Conservation (phyloP, 2,329 filamentous ascomycete genomes). For the Exophiala bonariae region DNA sequence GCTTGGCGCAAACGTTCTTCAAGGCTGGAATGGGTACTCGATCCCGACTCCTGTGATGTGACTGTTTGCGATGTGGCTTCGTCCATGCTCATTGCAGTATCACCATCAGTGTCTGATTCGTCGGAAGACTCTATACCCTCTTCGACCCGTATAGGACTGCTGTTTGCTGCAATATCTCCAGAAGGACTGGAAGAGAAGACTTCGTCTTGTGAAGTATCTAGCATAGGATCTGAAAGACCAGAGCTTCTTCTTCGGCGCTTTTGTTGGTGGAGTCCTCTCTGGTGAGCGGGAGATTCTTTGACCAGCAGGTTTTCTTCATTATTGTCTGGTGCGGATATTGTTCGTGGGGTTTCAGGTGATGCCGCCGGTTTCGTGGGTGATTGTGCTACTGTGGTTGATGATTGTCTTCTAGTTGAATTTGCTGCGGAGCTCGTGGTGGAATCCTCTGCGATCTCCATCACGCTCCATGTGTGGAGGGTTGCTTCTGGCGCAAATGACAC, state of each 20-base stretch:
- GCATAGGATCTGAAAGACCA: constrained; percentile 48
- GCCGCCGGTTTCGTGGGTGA: constrained; percentile 15
- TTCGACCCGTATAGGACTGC: constrained; percentile 45
- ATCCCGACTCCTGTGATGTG: constrained; percentile 59
- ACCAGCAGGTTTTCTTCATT: constrained; percentile 59
- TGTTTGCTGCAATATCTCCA: constrained; percentile 37
- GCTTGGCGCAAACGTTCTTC: constrained; percentile 78
- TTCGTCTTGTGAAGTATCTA: constrained; percentile 49
- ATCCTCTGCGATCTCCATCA: constrained; percentile 84
- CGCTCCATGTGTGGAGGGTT: constrained; percentile 95
- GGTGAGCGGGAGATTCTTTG: constrained; percentile 62
- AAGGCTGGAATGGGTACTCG: constrained; percentile 67
- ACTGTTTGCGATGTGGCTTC: constrained; percentile 71
- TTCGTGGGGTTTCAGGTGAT: constrained; percentile 41
- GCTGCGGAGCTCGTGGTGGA: constrained; percentile 75
- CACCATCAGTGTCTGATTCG: constrained; percentile 63
- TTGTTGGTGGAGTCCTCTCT: constrained; percentile 60
- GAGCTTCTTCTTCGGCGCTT: constrained; percentile 63
- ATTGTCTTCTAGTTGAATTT: constrained; percentile 73
- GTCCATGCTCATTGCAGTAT: constrained; percentile 81
- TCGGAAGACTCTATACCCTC: constrained; percentile 51
- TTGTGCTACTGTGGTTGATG: constrained; percentile 51
- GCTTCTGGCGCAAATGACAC: constrained; percentile 98
- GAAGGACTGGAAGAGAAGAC: constrained; percentile 72
- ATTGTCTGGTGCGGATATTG: constrained; percentile 63